Base-by-base conservation (phyloP, 2,329 filamentous ascomycete species). In the Trichothecium sympodiale region DNA sequence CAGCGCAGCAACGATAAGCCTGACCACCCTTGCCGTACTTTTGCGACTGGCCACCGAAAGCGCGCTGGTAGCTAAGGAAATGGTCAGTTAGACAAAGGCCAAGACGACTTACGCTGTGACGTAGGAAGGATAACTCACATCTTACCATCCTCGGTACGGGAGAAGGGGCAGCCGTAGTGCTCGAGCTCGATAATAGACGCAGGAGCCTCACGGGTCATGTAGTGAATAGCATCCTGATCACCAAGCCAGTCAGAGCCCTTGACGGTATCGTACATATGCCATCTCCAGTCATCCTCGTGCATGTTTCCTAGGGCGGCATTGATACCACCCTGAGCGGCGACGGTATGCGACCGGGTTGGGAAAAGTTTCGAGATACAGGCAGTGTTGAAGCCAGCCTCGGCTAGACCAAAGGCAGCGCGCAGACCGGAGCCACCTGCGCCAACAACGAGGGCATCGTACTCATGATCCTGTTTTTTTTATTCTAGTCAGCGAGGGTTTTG, bases 261-360 rank as follows among this genome's bases (percentile, higher is more conserved):
- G 58, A 95, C 88, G 30, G 88, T 95, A 62, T 95, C 88, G 71
- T 95, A 95, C 88, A 95, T 95, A 67, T 95, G 88, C 88, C 88
- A 95, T 71, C 87, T 80, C 88, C 88, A 95, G 67, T 95, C 87
- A 55, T 95, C 88, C 69, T 89, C 77, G 72, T 94, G 87, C 88
- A 95, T 95, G 69, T 94, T 94, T 55, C 84, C 84, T 38, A 91
- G 71, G 35, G 84, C 84, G 38, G 84, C 84, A 60, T 91, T 91
- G 70, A 91, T 89, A 54, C 84, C 84, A 56, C 84, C 84, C 61
- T 82, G 77, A 29, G 77, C 77, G 39, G 84, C 84, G 50, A 91
- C 84, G 8, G 84, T 91, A 63, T 91, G 84, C 59, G 74, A 81
- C 70, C 84, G 72, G 35, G 84, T 91, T 34, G 84, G 84, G 68